Evolutionary conservation across 441 rosid species (phyloP), one percentile per base, ranked within the genome.

Genomic region (Breynia disticha): DNA sequence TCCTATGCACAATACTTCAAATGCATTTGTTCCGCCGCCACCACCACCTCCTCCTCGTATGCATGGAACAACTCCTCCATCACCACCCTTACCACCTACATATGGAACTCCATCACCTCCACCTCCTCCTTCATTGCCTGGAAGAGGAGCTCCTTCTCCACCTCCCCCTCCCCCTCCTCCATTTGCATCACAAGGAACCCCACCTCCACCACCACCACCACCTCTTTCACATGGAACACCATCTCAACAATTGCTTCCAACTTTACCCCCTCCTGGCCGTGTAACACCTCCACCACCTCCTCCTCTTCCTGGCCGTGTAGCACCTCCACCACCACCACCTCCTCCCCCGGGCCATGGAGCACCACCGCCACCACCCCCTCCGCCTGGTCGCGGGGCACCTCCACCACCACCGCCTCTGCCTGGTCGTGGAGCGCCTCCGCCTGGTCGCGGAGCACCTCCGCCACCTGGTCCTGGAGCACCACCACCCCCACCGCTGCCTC

Each of bases 381-480:
- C 66, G 5, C 51, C 68, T 61, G 0, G 60, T 57, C 55, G 17
- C 55, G 57, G 67, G 28, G 67, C 58, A 0, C 67, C 78, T 16
- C 67, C 75, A 0, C 75, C 82, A 0, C 73, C 79, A 10, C 72
- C 73, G 4, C 90, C 84, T 0, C 79, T 76, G 1, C 79, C 77
- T 2, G 16, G 28, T 2, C 19, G 1, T 44, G 76, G 75, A 62
- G 78, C 62, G 11, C 77, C 75, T 0, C 65, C 66, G 0, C 73
- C n/a, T n/a, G n/a, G n/a, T n/a, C 77, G 4, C 86, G n/a, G n/a
- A n/a, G n/a, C 43, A 0, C 71, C 74, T 1, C 77, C 79, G 1
- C 73, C 77, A 1, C 72, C 71, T 13, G 4, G 21, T 0, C 17
- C 10, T 52, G 72, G 69, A 56, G 67, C 54, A 0, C 70, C 78